phyloP scores from a whole-genome alignment of 2,329 filamentous ascomycete species.

The Fusarium guadeloupense region DNA sequence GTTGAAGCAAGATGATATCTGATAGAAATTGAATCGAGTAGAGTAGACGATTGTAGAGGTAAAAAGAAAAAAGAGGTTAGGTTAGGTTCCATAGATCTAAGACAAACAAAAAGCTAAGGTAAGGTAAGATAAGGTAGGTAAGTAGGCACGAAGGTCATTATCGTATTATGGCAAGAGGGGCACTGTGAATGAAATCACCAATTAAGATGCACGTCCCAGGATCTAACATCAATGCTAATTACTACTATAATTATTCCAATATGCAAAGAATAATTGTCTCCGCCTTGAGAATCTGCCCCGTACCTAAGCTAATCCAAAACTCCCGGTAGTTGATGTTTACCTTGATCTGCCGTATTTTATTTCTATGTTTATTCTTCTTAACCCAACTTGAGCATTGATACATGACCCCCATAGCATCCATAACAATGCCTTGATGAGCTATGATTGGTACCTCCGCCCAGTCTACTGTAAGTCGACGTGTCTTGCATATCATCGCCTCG shows the following conservation, averaged over 20 bases:
- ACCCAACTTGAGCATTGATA: too few species aligned
- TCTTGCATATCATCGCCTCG: slow-evolving; percentile 42
- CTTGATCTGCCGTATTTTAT: neutral
- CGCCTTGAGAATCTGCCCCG: neutral
- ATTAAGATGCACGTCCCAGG: slow-evolving; percentile 12
- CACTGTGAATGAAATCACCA: slow-evolving; percentile 13
- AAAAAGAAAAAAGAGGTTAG: neutral
- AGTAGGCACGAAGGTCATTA: too few species aligned
- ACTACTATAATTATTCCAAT: neutral
- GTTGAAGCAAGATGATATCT: neutral
- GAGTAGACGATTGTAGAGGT: neutral
- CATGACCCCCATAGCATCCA: too few species aligned
- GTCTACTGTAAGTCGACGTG: slow-evolving; percentile 39
- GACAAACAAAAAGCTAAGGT: neutral
- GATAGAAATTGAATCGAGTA: neutral
- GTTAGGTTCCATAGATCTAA: neutral
- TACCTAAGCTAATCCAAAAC: neutral
- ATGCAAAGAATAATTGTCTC: neutral
- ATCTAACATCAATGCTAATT: slow-evolving; percentile 12
- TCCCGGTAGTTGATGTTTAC: neutral
- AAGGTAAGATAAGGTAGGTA: neutral
- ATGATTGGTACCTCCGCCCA: slow-evolving; percentile 2
- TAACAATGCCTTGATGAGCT: neutral
- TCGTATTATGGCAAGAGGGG: neutral
- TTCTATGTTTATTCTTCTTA: too few species aligned